A percentile compares a stretch with the other conserved stretches of the same genome.
These are phyloP conservation scores for Fusarium sp. DNA, from an alignment of 2,329 filamentous ascomycete genomes.

Conservation along the genomic window DNA sequence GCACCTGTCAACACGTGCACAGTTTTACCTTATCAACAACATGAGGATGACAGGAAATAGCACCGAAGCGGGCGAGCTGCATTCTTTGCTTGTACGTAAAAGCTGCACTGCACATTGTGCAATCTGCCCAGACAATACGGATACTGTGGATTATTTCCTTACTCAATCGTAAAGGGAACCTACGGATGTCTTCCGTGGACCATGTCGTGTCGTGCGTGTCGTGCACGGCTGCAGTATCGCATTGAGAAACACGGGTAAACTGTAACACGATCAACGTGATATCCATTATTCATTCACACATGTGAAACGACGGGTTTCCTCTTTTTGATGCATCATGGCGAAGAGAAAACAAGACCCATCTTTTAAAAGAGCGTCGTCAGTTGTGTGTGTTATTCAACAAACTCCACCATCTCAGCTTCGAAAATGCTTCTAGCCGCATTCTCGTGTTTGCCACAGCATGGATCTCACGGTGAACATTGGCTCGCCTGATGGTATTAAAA, in stretches of 20 bases:
- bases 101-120: constrained; percentile 17
- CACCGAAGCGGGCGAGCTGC: constrained; percentile 18
- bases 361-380: neutral
- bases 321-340: constrained; percentile 14
- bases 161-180: neutral
- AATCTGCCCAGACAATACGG: constrained; percentile 13
- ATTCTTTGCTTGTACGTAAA: constrained; percentile 34
- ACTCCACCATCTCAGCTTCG: constrained; percentile 30
- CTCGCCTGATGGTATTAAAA: constrained; percentile 34
- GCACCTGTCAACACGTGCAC: constrained; percentile 24
- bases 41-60: neutral
- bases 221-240: constrained; percentile 27
- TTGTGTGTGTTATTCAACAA: neutral
- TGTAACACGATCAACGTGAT: constrained; percentile 6
- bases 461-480: constrained; percentile 10
- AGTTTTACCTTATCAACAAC: constrained; percentile 10
- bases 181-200: neutral
- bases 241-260: constrained; percentile 24
- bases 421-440: constrained; percentile 39
- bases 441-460: constrained; percentile 37
- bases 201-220: constrained; percentile 13
- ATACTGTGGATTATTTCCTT: constrained; percentile 16
- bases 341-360: constrained; percentile 27
- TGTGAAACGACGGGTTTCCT: constrained; percentile 32
- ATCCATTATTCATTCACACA: constrained; percentile 28